phyloP scores from a whole-genome alignment of 176 grass and related monocot species.

The Microstegium vimineum region DNA sequence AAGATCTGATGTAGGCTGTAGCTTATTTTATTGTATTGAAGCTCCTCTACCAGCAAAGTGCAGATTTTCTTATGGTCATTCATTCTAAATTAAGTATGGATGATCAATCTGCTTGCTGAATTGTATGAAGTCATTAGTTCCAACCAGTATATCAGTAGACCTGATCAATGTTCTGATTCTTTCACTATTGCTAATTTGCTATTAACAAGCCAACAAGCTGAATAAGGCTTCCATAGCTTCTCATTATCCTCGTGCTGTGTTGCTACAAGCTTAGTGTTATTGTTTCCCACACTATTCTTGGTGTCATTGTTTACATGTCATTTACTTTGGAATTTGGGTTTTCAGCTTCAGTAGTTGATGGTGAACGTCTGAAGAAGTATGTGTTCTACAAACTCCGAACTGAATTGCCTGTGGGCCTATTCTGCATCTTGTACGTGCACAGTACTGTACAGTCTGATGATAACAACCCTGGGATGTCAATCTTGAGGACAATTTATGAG shows the following conservation, averaged over 20 bases:
- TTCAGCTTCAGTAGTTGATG: constrained; percentile 68
- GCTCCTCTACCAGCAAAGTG: not conserved
- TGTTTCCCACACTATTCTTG: not conserved
- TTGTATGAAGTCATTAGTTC: not conserved
- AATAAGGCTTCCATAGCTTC: not conserved
- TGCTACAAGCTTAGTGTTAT: not conserved
- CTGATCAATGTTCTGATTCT: not conserved
- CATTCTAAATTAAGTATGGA: not conserved
- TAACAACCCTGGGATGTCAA: constrained; percentile 92
- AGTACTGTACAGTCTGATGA: constrained; percentile 81
- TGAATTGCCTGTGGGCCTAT: constrained; percentile 64
- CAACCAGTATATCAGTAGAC: not conserved
- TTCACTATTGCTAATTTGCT: not conserved
- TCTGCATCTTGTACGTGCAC: constrained; percentile 85
- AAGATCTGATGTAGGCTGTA: not conserved
- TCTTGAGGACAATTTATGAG: constrained; percentile 83
- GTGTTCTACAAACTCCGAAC: constrained; percentile 59
- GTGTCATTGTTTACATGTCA: not conserved
- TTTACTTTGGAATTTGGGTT: constrained; percentile 29
- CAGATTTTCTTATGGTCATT: not conserved
- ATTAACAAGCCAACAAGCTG: not conserved
- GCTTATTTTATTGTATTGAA: not conserved
- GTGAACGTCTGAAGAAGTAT: constrained; percentile 80
- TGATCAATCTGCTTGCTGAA: not conserved
- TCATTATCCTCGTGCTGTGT: not conserved